Conservation (phyloP, 169 alveolate genomes). For the Blepharisma undulans region DNA sequence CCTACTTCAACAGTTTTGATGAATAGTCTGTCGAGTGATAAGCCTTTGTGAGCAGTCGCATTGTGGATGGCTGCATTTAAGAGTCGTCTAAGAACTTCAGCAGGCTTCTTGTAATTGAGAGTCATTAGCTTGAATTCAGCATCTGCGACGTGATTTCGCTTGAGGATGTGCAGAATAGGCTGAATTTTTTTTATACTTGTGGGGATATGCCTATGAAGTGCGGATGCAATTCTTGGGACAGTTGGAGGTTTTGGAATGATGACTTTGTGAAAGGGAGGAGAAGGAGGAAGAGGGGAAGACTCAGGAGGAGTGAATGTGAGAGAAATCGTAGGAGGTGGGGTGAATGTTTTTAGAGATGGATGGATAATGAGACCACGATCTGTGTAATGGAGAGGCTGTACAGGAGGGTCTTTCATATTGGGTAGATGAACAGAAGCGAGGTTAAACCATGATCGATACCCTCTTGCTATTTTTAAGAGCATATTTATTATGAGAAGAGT, state of each 20-base stretch:
- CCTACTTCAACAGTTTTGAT: not conserved
- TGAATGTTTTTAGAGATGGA: not conserved
- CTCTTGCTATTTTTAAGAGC: not conserved
- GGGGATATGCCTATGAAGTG: not conserved
- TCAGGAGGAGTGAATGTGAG: not conserved
- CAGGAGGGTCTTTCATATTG: not conserved
- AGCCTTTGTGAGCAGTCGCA: not conserved
- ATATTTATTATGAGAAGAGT: not conserved
- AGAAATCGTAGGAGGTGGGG: not conserved
- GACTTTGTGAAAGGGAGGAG: not conserved
- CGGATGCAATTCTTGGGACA: not conserved
- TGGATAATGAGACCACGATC: not conserved
- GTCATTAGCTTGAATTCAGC: not conserved
- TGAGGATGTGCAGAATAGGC: not conserved
- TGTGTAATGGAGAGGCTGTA: not conserved
- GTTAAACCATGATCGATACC: not conserved
- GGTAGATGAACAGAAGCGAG: not conserved
- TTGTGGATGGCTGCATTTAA: not conserved
- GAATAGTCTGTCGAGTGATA: conserved; percentile 10
- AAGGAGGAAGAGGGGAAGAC: not conserved
- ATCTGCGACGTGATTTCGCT: not conserved
- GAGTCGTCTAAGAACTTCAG: not conserved
- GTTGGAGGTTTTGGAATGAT: not conserved
- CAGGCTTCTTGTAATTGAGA: not conserved
- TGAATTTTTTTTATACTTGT: conserved; percentile 3